Evolutionary conservation across 2,329 filamentous ascomycete genomes (phyloP).

Genomic region (Verticillium albo-atrum): DNA sequence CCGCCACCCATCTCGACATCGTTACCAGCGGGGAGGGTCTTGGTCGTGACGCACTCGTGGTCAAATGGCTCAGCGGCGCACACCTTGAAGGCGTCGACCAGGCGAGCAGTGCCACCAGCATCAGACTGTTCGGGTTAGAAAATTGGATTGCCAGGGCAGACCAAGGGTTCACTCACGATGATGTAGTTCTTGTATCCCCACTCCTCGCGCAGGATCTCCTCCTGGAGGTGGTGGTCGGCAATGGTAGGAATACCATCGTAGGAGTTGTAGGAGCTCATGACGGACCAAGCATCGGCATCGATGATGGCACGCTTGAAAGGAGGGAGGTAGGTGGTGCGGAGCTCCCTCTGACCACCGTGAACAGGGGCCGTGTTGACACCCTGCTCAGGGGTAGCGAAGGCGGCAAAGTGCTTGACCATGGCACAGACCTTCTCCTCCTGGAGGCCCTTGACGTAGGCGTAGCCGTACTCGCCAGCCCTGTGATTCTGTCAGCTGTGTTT

Average conservation of each 20-base stretch:
- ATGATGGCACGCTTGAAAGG: conserved; percentile 67
- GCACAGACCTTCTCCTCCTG: conserved; percentile 63
- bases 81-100: conserved; percentile 61
- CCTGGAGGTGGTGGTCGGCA: conserved; percentile 60
- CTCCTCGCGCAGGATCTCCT: conserved; percentile 63
- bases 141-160: too few species aligned
- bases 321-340: conserved; percentile 52
- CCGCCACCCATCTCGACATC: conserved; percentile 77
- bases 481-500: conserved; percentile 5
- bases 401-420: conserved; percentile 73
- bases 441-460: conserved; percentile 52
- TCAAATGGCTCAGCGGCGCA: conserved; percentile 58
- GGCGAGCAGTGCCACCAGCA: conserved; percentile 65
- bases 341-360: conserved; percentile 48
- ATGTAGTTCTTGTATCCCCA: conserved; percentile 72
- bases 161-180: conserved; percentile 20
- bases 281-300: conserved; percentile 60
- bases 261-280: conserved; percentile 73
- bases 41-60: conserved; percentile 58
- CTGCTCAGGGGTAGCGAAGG: conserved; percentile 65
- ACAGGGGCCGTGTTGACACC: conserved; percentile 63
- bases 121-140: conserved; percentile 34
- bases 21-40: conserved; percentile 62
- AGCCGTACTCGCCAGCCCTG: conserved; percentile 60
- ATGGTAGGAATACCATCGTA: conserved; percentile 69